phyloP scores from a whole-genome alignment of 805 yeast species.

The Phaffomyces antillensis region DNA sequence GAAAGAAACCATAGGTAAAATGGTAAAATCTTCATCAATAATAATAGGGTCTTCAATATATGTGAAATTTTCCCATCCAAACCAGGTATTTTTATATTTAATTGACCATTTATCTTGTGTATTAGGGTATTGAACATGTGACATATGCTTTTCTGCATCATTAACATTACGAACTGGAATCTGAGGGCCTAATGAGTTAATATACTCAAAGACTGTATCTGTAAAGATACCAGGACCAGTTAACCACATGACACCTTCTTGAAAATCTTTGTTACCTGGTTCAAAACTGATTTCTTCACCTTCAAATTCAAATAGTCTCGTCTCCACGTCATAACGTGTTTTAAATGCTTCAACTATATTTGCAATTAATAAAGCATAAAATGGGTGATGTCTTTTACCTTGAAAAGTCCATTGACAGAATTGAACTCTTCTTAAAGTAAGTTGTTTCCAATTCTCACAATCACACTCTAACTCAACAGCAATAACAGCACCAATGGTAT shows the following conservation, averaged over 20 bases:
- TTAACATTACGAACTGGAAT: not conserved
- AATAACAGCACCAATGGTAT: conserved; percentile 47
- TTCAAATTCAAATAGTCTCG: conserved; percentile 11
- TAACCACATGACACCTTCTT: conserved; percentile 53
- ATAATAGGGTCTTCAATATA: conserved; percentile 12
- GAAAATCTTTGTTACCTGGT: conserved; percentile 46
- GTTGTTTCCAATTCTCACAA: conserved; percentile 45
- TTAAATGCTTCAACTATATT: conserved; percentile 37
- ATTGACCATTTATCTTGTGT: conserved; percentile 3
- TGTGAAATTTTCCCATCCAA: conserved; percentile 21
- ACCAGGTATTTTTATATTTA: conserved; percentile 2
- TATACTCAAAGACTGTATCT: conserved; percentile 24
- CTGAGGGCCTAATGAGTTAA: conserved; percentile 5
- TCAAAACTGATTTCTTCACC: conserved; percentile 28
- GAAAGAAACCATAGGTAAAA: conserved; percentile 14
- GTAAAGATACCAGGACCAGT: conserved; percentile 51
- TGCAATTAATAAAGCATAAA: conserved; percentile 46
- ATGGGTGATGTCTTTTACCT: conserved; percentile 55
- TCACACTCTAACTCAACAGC: conserved; percentile 49
- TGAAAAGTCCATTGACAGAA: conserved; percentile 59
- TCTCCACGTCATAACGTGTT: conserved; percentile 19
- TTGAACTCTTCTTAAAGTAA: conserved; percentile 46
- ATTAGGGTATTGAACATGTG: conserved; percentile 7
- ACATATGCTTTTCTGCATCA: conserved; percentile 1
- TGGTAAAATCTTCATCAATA: conserved; percentile 12